These are phyloP conservation scores for Themeda triandra DNA, from an alignment of 176 grass and related monocot genomes.

Conservation along the genomic window DNA sequence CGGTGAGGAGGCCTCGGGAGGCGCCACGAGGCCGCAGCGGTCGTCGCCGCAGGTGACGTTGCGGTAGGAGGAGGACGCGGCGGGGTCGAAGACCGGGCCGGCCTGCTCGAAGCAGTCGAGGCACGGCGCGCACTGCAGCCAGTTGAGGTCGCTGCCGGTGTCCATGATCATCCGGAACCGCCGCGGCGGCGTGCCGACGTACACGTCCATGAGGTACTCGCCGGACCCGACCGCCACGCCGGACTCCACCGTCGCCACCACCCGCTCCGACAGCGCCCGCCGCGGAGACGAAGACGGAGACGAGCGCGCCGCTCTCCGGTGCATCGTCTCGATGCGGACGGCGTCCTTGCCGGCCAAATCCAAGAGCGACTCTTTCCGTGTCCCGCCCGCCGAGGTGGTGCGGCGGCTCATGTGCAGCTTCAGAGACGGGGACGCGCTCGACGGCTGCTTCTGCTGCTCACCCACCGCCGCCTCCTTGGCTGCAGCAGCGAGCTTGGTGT, in stretches of 20 bases:
- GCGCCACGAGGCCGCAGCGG: slow-evolving; percentile 58
- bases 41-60: slow-evolving; percentile 70
- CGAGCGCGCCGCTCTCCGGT: neutral
- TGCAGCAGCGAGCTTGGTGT: slow-evolving; percentile 31
- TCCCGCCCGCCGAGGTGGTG: neutral
- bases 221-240: slow-evolving; percentile 76
- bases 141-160: slow-evolving; percentile 97
- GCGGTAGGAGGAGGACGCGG: slow-evolving; percentile 63
- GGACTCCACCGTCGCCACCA: slow-evolving; percentile 80
- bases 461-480: slow-evolving; percentile 1
- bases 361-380: slow-evolving; percentile 34
- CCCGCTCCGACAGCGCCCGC: slow-evolving; percentile 46
- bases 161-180: slow-evolving; percentile 90
- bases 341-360: slow-evolving; percentile 59
- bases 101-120: slow-evolving; percentile 79
- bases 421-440: slow-evolving; percentile 23
- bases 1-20: neutral
- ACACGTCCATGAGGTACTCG: slow-evolving; percentile 89
- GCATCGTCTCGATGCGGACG: slow-evolving; percentile 56
- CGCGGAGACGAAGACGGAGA: slow-evolving; percentile 4
- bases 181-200: slow-evolving; percentile 80
- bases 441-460: neutral
- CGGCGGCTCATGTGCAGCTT: slow-evolving; percentile 67
- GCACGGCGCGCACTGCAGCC: slow-evolving; percentile 94
- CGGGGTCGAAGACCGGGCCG: slow-evolving; percentile 70